Percentiles rank a stretch among this genome's conserved stretches.
phyloP scores from a whole-genome alignment of 306 rosid species.

The Dryas octopetala region DNA sequence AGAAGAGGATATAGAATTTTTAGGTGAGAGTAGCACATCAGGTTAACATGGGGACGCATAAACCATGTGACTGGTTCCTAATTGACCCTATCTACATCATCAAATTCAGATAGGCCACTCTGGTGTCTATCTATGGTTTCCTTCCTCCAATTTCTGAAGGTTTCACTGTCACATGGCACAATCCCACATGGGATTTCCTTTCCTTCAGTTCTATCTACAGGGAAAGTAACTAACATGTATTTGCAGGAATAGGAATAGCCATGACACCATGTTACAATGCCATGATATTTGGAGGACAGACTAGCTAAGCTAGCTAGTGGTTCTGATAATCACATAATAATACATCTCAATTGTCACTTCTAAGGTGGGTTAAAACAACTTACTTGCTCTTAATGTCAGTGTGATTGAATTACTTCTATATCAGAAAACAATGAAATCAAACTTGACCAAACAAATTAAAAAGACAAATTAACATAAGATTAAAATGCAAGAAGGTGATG shows the following conservation, averaged over 20 bases:
- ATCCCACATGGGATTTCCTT: background rate
- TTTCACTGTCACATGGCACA: constrained; percentile 32
- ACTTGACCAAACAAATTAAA: background rate
- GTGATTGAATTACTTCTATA: background rate
- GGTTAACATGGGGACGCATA: constrained; percentile 36
- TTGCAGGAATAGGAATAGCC: too few species aligned
- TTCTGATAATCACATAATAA: background rate
- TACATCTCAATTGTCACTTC: too few species aligned
- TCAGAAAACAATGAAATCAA: background rate
- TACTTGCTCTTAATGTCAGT: background rate
- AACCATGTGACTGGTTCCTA: constrained; percentile 24
- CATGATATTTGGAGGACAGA: background rate
- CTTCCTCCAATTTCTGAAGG: constrained; percentile 21
- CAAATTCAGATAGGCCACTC: background rate
- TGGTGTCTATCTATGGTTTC: constrained; percentile 7
- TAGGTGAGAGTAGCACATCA: constrained; percentile 19
- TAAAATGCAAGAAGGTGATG: background rate
- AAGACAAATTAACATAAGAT: background rate
- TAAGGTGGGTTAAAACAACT: too few species aligned
- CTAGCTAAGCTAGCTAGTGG: background rate
- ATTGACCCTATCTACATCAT: background rate
- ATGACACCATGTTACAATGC: background rate
- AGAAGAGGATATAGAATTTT: background rate
- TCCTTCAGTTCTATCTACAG: background rate
- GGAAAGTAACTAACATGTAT: too few species aligned